Evolutionary conservation across 805 yeast genomes (phyloP), one percentile per base, ranked within the genome.

Genomic region (Pichia membranifaciens): DNA sequence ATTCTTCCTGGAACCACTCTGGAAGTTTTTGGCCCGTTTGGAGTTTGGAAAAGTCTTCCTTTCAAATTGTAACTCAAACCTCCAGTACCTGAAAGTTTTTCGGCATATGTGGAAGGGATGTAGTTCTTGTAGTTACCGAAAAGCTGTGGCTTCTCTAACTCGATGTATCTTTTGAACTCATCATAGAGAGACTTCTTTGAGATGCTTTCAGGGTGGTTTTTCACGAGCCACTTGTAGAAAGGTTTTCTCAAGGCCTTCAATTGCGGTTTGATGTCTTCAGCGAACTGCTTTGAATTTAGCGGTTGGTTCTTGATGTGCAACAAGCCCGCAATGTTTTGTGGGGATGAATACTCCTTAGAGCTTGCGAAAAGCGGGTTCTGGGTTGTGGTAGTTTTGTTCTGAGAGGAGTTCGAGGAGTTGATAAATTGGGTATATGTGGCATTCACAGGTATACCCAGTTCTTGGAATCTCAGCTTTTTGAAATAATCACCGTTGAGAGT

Each of bases 1-100:
- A 78, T 66, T 70, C 96, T 79, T 50, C 91, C 95, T 15, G 89
- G 86, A 17, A 78, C 79, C 37, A 82, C 71, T 45, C 68, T 68
- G 12, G 67, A 64, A 48, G 72, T 65, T 41, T 74, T 68, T 21
- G 79, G 65, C 43, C 96, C 95, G 57, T 82, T 78, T 20, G 95
- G 93, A 4, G 84, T 71, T 61, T 79, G 84, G 49, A 69, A 60
- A 34, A 87, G 67, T 61, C 87, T 75, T 6, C 95, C 95, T 49
- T 73, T 75, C 51, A 84, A 74, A 35, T 70, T 71, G 57, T 86
- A 87, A 1, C 87, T 75, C 50, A 87, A 72, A 6, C 96, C 96
- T 25, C 84, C 95, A 7, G 85, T 77, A 29, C 89, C 95, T 45
- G 82, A 58, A 15, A 60, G 52, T 47, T 54, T 51, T 15, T 58